Base-by-base conservation (phyloP, 257 asterid genomes). In the Solanum etuberosum region DNA sequence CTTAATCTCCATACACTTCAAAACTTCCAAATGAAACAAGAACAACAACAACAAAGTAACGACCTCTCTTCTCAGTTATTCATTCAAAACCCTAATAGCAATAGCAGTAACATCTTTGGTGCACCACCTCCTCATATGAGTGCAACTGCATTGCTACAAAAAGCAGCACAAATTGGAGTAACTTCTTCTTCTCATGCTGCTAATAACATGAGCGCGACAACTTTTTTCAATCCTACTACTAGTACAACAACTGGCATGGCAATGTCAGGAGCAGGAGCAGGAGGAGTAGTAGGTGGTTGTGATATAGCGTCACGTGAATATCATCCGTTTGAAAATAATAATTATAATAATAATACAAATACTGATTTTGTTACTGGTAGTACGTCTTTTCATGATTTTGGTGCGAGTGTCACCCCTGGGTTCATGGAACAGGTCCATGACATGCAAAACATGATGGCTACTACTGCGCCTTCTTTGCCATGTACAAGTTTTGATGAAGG, bases 121-220 rank as follows among this genome's bases (percentile, higher is more conserved):
- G 73, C 82, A 32, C 48, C 82, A 25, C n/a, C 87, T 77, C 92
- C 92, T 25, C 90, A 93, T 34, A 93, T 94, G 96, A 93, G 96
- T 0, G 98, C 98, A 16, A 94, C 96, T 1, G 94, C 95, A 4
- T 65, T 94, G 92, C 91, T 94, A 27, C 98, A 94, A 68, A 94
- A 93, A 68, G 96, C 98, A 23, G 91, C 98, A 2, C 95, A 91
- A 29, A 93, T 94, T 91, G 98, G 98, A 29, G 98, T 92, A 1
- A 90, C 93, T 15, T 91, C 63, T 84, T 35, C 84, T 81, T n/a
- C 83, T 76, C 14, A 59, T 78, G 16, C 65, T n/a, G 13, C n/a
- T 35, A 73, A 76, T 90, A 94, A 91, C 94, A 91, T 92, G 94
- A 87, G 9, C n/a, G 34, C 4, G 2, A 76, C 20, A 14, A 48